Evolutionary conservation across 2,329 filamentous ascomycete genomes (phyloP), one percentile per base, ranked within the genome.

Genomic region (Penicillium sp.): DNA sequence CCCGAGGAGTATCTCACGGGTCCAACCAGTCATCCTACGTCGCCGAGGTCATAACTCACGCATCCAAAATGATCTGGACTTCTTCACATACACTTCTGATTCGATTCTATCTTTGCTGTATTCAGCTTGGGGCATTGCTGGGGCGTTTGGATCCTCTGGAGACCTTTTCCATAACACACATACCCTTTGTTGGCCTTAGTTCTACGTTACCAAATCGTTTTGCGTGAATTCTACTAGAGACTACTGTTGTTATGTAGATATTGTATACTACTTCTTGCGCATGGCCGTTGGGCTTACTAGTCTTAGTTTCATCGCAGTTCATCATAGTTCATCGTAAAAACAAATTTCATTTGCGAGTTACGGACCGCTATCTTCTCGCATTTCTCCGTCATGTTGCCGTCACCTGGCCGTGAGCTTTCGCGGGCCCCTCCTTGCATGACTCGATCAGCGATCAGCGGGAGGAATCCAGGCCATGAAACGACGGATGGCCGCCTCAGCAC

Each of bases 1-100:
- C 79, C 79, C 0, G 66, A 75, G 44, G 80, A 80, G 55, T 82
- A 80, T 67, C 73, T 81, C 41, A 68, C 70, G 13, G 75, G 73
- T 6, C 65, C 73, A 33, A 67, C 65, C 22, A 76, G 73, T 54
- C 74, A 75, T 51, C 74, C 73, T 19, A 63, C 73, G 9, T 76
- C 74, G 3, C 74, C 73, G 11, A 69, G 72, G 35, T 69, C 49
- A 41, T 56, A 24, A 22, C 11, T 2, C 14, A 19, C 22, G 5
- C n/a, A 18, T n/a, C 35, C 35, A 47, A 13, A 11, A 9, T n/a
- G 7, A 7, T 14, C 18, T 7, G 27, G 2, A 24, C 27, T 46
- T 18, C 13, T 27, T 11, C 22, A 13, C 13, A 22, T 24, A 14
- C 36, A 14, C 4, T 19, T 39, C 10, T 54, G 56, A 46, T 58